Evolutionary conservation across 2,329 filamentous ascomycete genomes (phyloP).

Genomic region (Furcasterigmium sp.): DNA sequence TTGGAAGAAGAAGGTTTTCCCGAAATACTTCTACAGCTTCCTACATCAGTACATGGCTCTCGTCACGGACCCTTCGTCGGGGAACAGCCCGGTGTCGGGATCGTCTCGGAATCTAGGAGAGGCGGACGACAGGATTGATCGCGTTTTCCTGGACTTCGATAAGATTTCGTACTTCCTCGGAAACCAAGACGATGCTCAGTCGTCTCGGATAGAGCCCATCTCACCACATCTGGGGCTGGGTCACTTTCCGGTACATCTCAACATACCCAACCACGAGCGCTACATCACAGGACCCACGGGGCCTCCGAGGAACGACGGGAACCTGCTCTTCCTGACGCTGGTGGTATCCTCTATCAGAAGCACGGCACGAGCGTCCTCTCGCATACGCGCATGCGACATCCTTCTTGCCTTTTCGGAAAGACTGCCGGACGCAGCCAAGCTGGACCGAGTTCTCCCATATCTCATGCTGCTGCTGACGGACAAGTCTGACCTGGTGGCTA

Average conservation of each 20-base stretch:
- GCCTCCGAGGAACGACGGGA: conserved; percentile 75
- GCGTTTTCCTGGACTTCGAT: conserved; percentile 91
- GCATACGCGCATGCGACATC: conserved; percentile 84
- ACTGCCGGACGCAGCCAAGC: conserved; percentile 89
- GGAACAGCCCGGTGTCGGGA: conserved; percentile 65
- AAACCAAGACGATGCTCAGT: conserved; percentile 23
- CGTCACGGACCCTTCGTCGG: conserved; percentile 84
- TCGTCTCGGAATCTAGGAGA: conserved; percentile 71
- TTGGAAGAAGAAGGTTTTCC: conserved; percentile 85
- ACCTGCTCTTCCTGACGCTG: conserved; percentile 84
- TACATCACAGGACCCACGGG: conserved; percentile 56
- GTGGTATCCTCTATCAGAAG: conserved; percentile 86
- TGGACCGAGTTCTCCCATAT: conserved; percentile 90
- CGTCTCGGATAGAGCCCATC: conserved; percentile 22
- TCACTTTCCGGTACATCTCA: conserved; percentile 76
- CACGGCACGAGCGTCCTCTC: conserved; percentile 81
- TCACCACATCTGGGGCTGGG: conserved; percentile 48
- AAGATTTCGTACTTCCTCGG: conserved; percentile 95
- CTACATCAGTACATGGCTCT: conserved; percentile 96
- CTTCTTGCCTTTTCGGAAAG: conserved; percentile 87
- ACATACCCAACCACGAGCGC: conserved; percentile 80
- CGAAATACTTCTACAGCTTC: conserved; percentile 95
- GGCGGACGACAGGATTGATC: conserved; percentile 88
- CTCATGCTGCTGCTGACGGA: conserved; percentile 79
- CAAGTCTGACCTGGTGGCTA: conserved; percentile 74